Percentiles rank a stretch among this genome's conserved stretches.
phyloP scores from a whole-genome alignment of 106 monocot genomes.

The Dioscorea alata region DNA sequence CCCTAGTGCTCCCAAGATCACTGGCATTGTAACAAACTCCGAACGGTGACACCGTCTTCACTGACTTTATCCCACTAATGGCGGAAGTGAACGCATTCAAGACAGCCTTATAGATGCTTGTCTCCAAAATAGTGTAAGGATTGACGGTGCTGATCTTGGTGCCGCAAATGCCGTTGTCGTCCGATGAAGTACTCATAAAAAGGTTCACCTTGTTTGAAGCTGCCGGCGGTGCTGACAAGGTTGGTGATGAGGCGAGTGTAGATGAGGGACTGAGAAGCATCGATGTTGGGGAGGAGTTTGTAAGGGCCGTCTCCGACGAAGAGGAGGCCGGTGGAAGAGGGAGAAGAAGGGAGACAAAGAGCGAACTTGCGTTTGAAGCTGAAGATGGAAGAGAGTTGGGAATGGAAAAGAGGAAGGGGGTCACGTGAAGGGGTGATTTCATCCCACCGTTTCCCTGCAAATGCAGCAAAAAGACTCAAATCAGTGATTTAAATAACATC shows the following conservation, averaged over 20 bases:
- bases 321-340: slow-evolving; percentile 10
- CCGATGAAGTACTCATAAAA: slow-evolving; percentile 70
- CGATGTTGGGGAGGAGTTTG: slow-evolving; percentile 33
- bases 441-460: too few relatives aligned
- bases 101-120: slow-evolving; percentile 45
- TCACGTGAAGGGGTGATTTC: too few relatives aligned
- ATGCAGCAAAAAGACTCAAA: too few relatives aligned
- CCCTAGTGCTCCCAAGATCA: slow-evolving; percentile 28
- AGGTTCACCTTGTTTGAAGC: slow-evolving; percentile 26
- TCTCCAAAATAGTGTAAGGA: slow-evolving; percentile 47
- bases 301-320: slow-evolving; percentile 77
- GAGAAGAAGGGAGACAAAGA: slow-evolving; percentile 17
- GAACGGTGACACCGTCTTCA: slow-evolving; percentile 38
- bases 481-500: too few relatives aligned
- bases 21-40: slow-evolving; percentile 28
- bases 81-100: slow-evolving; percentile 16
- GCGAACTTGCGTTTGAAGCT: slow-evolving; percentile 22
- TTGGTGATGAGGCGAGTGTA: slow-evolving; percentile 69
- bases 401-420: too few relatives aligned
- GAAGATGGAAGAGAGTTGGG: slow-evolving; percentile 18
- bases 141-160: slow-evolving; percentile 62
- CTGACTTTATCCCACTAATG: slow-evolving; percentile 9
- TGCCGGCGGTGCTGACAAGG: slow-evolving; percentile 55
- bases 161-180: slow-evolving; percentile 41
- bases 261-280: slow-evolving; percentile 31